phyloP scores from a whole-genome alignment of 2,329 filamentous ascomycete genomes.

The Pyricularia pennisetigena region DNA sequence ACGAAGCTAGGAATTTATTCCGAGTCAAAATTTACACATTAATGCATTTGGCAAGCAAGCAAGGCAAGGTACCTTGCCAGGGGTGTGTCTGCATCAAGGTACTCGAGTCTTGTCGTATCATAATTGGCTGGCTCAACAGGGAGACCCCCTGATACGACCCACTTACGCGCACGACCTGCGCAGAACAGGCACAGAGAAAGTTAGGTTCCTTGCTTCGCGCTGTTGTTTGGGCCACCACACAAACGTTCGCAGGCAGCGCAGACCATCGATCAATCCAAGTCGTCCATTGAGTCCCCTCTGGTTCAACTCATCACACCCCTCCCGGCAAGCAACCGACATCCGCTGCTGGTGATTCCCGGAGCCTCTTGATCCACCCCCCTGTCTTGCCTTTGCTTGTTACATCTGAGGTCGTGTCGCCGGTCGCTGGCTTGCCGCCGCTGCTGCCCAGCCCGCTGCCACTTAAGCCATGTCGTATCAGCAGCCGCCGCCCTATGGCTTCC shows the following conservation, averaged over 20 bases:
- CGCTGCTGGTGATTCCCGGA: background rate
- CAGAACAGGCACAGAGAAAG: background rate
- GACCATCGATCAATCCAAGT: background rate
- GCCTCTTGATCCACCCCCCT: constrained; percentile 1
- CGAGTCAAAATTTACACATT: background rate
- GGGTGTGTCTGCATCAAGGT: background rate
- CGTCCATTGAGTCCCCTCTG: background rate
- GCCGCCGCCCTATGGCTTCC: constrained; percentile 41
- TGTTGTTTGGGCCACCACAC: background rate
- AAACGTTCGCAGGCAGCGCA: background rate
- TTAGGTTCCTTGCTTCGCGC: background rate
- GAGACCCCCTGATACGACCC: background rate
- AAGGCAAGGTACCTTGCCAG: background rate
- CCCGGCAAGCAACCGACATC: background rate
- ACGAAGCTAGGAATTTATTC: background rate
- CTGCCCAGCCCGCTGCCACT: constrained; percentile 37
- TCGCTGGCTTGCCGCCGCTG: constrained; percentile 9
- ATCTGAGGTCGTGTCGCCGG: constrained; percentile 8
- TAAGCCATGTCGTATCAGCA: background rate
- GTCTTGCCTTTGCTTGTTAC: constrained; percentile 5
- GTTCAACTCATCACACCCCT: background rate
- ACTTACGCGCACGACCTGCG: background rate
- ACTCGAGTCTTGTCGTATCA: background rate
- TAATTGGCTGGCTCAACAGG: background rate
- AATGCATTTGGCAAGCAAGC: no score